Conservation (phyloP, 768 basidiomycete genomes). For the Auriscalpium vulgare region DNA sequence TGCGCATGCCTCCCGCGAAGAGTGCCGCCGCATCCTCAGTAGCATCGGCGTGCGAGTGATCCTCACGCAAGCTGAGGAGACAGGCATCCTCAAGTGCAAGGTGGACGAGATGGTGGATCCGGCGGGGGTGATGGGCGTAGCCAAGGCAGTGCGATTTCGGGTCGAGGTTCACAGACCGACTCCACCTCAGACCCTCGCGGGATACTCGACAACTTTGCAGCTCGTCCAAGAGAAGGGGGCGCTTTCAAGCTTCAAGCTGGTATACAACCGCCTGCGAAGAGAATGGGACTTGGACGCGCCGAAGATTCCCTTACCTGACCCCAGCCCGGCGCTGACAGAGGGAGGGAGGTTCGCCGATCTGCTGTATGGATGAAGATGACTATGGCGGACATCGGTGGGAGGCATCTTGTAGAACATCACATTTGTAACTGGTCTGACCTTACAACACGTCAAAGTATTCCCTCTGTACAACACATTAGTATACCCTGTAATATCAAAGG, state of each 20-base stretch:
- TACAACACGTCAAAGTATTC: not conserved
- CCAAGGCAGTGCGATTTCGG: slow-evolving; percentile 75
- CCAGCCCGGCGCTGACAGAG: slow-evolving; percentile 23
- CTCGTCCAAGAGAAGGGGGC: slow-evolving; percentile 86
- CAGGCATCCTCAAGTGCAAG: slow-evolving; percentile 68
- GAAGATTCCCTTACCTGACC: slow-evolving; percentile 11
- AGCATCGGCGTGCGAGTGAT: slow-evolving; percentile 62
- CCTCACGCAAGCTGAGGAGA: slow-evolving; percentile 53
- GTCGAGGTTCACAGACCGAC: slow-evolving; percentile 57
- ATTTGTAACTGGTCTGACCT: not conserved
- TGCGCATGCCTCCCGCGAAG: slow-evolving; percentile 56
- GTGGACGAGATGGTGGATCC: slow-evolving; percentile 59
- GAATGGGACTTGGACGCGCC: slow-evolving; percentile 63
- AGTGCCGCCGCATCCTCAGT: slow-evolving; percentile 67
- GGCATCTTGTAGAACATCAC: slow-evolving; percentile 10
- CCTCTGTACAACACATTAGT: not conserved
- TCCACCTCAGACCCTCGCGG: slow-evolving; percentile 33
- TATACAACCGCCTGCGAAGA: slow-evolving; percentile 55
- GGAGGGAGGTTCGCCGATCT: slow-evolving; percentile 28
- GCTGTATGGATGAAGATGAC: slow-evolving; percentile 19
- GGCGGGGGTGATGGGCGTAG: slow-evolving; percentile 39
- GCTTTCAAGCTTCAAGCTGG: slow-evolving; percentile 67
- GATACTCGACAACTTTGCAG: slow-evolving; percentile 50
- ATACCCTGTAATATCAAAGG: not conserved
- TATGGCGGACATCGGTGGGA: not conserved